A percentile compares a stretch with the other conserved stretches of the same genome.
Evolutionary conservation across 2,329 filamentous ascomycete genomes (phyloP).

Genomic region (Penicillium sp.): DNA sequence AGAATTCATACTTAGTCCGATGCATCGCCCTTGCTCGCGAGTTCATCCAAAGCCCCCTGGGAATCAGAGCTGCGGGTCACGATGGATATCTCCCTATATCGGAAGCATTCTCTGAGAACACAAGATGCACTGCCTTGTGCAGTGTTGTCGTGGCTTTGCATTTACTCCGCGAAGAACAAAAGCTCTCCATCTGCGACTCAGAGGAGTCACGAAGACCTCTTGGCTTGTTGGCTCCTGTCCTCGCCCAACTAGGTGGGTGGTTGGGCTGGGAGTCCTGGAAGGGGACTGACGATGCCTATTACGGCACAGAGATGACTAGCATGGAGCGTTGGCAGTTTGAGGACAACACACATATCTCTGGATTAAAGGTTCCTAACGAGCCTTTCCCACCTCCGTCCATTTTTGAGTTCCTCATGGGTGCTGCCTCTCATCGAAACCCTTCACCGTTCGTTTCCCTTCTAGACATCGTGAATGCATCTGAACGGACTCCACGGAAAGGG

Average conservation of each 20-base stretch:
- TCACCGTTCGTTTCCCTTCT: slow-evolving; percentile 53
- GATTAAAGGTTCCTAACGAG: slow-evolving; percentile 48
- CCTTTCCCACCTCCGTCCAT: slow-evolving; percentile 61
- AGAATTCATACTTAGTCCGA: slow-evolving; percentile 46
- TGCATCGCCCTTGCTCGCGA: slow-evolving; percentile 62
- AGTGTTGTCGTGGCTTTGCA: slow-evolving; percentile 75
- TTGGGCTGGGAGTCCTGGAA: slow-evolving; percentile 70
- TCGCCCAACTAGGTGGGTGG: slow-evolving; percentile 82
- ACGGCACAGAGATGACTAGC: slow-evolving; percentile 61
- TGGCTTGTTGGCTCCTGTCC: slow-evolving; percentile 65
- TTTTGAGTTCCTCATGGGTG: slow-evolving; percentile 55
- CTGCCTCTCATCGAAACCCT: slow-evolving; percentile 35
- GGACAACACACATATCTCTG: slow-evolving; percentile 50
- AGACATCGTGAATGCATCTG: slow-evolving; percentile 46
- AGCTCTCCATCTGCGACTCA: slow-evolving; percentile 66
- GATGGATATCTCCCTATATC: slow-evolving; percentile 68
- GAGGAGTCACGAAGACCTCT: slow-evolving; percentile 49
- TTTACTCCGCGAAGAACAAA: slow-evolving; percentile 84
- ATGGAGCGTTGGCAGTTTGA: slow-evolving; percentile 60
- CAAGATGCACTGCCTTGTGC: slow-evolving; percentile 64
- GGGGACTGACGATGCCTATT: slow-evolving; percentile 54
- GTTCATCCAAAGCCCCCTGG: slow-evolving; percentile 64
- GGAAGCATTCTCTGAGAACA: slow-evolving; percentile 54
- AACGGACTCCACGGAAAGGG: slow-evolving; percentile 30
- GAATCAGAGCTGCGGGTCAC: slow-evolving; percentile 55